Evolutionary conservation across 2,329 filamentous ascomycete genomes (phyloP).

Genomic region (Penicillium sp.): DNA sequence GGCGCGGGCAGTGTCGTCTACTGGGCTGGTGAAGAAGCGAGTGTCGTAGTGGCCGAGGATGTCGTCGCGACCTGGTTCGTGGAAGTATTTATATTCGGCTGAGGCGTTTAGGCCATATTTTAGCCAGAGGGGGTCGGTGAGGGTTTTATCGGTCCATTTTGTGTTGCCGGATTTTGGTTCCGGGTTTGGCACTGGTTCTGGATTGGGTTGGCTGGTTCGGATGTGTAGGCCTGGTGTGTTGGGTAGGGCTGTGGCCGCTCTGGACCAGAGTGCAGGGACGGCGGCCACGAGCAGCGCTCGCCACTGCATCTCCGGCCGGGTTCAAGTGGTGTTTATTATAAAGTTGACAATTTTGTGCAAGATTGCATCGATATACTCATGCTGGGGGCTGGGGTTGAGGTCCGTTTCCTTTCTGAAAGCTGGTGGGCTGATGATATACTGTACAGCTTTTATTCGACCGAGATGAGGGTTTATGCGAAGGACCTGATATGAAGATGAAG

Average conservation of each 20-base stretch:
- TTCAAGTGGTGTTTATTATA: background rate
- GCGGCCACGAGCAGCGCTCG: slow-evolving; percentile 16
- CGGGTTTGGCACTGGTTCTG: background rate
- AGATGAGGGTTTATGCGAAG: slow-evolving; percentile 3
- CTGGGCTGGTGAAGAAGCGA: slow-evolving; percentile 65
- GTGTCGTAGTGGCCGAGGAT: slow-evolving; percentile 71
- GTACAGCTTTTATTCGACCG: background rate
- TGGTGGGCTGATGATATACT: background rate
- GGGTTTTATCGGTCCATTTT: slow-evolving; percentile 11
- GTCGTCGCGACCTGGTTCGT: slow-evolving; percentile 61
- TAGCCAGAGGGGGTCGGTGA: slow-evolving; percentile 20
- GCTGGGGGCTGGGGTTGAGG: background rate
- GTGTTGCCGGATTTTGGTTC: background rate
- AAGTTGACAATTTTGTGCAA: background rate
- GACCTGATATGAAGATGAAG: background rate
- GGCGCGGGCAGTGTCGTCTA: slow-evolving; percentile 67
- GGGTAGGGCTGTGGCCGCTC: slow-evolving; percentile 18
- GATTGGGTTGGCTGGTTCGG: background rate
- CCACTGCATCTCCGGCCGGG: slow-evolving; percentile 21
- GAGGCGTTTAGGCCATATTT: slow-evolving; percentile 30
- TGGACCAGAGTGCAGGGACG: slow-evolving; percentile 21
- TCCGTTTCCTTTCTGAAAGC: background rate
- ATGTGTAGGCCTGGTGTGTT: background rate
- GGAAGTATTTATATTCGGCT: slow-evolving; percentile 60
- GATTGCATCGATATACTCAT: slow-evolving; percentile 15